phyloP scores from a whole-genome alignment of 164 flowering plant species.

The Berberis thunbergii region DNA sequence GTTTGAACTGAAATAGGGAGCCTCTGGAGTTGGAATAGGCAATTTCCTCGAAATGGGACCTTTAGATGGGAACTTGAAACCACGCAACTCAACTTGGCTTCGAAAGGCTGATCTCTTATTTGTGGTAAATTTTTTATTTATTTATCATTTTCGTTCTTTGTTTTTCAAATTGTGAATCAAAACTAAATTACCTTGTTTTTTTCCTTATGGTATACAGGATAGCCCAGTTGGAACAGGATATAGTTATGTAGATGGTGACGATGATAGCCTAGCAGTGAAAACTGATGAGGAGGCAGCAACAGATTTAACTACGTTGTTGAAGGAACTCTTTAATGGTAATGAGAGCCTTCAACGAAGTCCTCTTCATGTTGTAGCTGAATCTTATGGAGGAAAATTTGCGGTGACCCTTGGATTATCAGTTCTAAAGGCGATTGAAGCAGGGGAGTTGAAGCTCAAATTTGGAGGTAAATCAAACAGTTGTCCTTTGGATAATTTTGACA shows the following conservation, averaged over 20 bases:
- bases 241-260: constrained; percentile 65
- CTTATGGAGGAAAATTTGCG: constrained; percentile 87
- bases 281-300: constrained; percentile 71
- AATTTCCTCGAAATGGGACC: constrained; percentile 56
- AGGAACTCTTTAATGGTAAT: constrained; percentile 47
- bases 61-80: constrained; percentile 31
- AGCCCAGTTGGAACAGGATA: constrained; percentile 90
- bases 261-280: constrained; percentile 30
- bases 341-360: constrained; percentile 54
- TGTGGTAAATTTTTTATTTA: constrained; percentile 28
- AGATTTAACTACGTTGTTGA: constrained; percentile 60
- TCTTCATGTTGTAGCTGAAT: constrained; percentile 72
- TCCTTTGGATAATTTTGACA: not conserved
- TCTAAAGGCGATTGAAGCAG: constrained; percentile 50
- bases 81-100: constrained; percentile 57
- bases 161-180: not conserved
- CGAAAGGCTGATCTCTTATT: constrained; percentile 49
- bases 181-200: not conserved
- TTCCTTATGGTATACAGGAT: constrained; percentile 35
- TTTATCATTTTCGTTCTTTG: not conserved
- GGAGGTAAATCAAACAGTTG: constrained; percentile 41
- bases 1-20: constrained; percentile 30
- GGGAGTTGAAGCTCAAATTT: constrained; percentile 58
- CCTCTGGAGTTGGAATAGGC: constrained; percentile 52
- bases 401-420: constrained; percentile 62